Evolutionary conservation across 2,329 filamentous ascomycete species (phyloP), one percentile per base, ranked within the genome.

Genomic region (Alternaria sp.): DNA sequence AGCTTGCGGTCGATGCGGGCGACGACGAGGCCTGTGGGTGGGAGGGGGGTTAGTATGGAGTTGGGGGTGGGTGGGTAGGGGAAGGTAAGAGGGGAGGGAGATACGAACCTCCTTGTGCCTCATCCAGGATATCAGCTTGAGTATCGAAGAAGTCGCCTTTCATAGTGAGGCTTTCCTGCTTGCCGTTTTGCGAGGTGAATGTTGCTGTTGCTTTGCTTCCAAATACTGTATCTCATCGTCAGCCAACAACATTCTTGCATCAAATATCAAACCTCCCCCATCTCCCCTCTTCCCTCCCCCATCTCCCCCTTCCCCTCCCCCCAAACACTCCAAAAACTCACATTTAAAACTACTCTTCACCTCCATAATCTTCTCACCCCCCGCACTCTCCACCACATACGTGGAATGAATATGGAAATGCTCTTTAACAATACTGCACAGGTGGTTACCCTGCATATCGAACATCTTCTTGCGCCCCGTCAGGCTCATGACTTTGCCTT

Each of bases 81-180:
- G 28, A 5, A 13, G 28, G 6, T 11, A 13, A 13, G 7, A n/a
- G 1, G 6, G 15, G 30, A 11, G 7, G 21, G 25, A 50, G 30
- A 25, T 6, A 70, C 70, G 17, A 62, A 72, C 73, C 69, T n/a
- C 65, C 65, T 26, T 73, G 71, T 0, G 80, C 78, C 53, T 85
- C 79, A 65, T 88, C 84, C 6, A 82, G 80, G 66, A 93, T 91
- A 9, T 86, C 83, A 5, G 88, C 89, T 3, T 70, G 77, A 1
- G 82, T 84, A 71, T 89, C 86, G 50, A 87, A 81, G 83, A 85
- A 91, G 71, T 88, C 85, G 32, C 90, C 89, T 67, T 86, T 86
- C 82, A 92, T 87, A 15, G 81, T 71, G 5, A 79, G 67, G 5
- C 56, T 44, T 51, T 76, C 70, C n/a, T 63, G 51, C 28, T 74